Base-by-base conservation (phyloP, 2,329 filamentous ascomycete genomes). In the Monilinia vaccinii-corymbosi region DNA sequence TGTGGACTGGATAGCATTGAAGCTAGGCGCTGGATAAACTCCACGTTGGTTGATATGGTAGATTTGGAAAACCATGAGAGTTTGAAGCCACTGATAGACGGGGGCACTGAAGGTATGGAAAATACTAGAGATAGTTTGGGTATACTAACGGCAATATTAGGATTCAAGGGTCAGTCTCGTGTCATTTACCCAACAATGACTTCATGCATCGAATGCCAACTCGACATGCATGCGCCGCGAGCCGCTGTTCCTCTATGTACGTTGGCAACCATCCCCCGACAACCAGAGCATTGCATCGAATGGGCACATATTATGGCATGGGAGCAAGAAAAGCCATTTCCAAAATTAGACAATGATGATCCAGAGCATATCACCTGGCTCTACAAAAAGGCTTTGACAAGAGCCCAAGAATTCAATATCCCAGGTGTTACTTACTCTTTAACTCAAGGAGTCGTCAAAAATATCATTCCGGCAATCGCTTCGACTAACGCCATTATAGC, bases 271-370 rank as follows among this genome's bases (percentile, higher is more conserved):
- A 97, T 99, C 66, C 94, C 94, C 11, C 88, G 94, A 16, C 94
- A 99, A 72, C 94, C 94, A 1, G 92, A 97, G 73, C 94, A 99
- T 76, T 99, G 94, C 73, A 89, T 99, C 70, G 94, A 99, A 76
- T 99, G 94, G 94, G 95, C 94, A 0, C 93, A 97, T 73, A 88
- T 97, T 70, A 97, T 99, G 64, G 94, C 94, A 45, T 99, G 94
- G 94, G 91, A 96, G 63, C 83, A 88, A 67, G 85, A 91, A 70
- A 87, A 88, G 71, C 88, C 88, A 64, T 95, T 93, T 66, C 86
- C 91, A 21, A 81, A 83, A 40, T 86, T 99, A 51, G 94, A 99
- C 75, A 97, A 91, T 68, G 95, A 99, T 73, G 91, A 99, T 69
- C 89, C 95, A 45, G 91, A 95, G 71, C 94, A 99, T 74, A 94